phyloP scores from a whole-genome alignment of 2,329 filamentous ascomycete genomes.

The Tolypocladium ovalisporum region DNA sequence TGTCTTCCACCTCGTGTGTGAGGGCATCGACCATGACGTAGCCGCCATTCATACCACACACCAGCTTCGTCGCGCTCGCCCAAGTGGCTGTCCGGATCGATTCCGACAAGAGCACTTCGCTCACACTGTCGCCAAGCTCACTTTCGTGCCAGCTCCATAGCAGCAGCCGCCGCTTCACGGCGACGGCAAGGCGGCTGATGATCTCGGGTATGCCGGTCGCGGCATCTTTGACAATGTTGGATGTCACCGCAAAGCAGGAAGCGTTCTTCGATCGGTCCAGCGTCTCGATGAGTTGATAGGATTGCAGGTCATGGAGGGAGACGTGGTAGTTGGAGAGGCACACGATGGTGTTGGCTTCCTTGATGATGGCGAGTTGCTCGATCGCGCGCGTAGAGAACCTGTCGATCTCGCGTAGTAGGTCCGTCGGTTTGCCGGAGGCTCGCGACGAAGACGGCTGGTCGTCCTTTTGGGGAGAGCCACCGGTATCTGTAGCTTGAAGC shows the following conservation, averaged over 20 bases:
- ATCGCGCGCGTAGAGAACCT: conserved; percentile 86
- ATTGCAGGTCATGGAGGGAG: conserved; percentile 80
- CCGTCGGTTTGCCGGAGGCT: conserved; percentile 48
- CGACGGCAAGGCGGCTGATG: conserved; percentile 82
- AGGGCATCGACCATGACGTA: conserved; percentile 84
- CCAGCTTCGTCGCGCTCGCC: conserved; percentile 75
- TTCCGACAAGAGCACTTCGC: conserved; percentile 70
- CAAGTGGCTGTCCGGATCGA: conserved; percentile 83
- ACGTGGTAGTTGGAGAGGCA: conserved; percentile 85
- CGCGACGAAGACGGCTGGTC: conserved; percentile 14
- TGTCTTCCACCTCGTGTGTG: conserved; percentile 62
- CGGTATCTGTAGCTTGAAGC: conserved; percentile 11
- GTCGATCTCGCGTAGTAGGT: conserved; percentile 83
- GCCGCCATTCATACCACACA: conserved; percentile 83
- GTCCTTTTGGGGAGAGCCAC: conserved; percentile 17
- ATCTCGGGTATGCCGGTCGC: conserved; percentile 85
- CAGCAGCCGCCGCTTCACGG: conserved; percentile 80
- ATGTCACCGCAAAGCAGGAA: conserved; percentile 82
- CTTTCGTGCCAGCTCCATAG: conserved; percentile 96
- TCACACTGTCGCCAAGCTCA: conserved; percentile 64
- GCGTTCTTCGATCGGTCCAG: conserved; percentile 80
- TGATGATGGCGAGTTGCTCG: conserved; percentile 90
- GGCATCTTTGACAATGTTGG: conserved; percentile 85
- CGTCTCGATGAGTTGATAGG: conserved; percentile 70
- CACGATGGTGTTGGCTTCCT: conserved; percentile 84